Conservation (phyloP, 805 yeast genomes). For the Metschnikowia similis region DNA sequence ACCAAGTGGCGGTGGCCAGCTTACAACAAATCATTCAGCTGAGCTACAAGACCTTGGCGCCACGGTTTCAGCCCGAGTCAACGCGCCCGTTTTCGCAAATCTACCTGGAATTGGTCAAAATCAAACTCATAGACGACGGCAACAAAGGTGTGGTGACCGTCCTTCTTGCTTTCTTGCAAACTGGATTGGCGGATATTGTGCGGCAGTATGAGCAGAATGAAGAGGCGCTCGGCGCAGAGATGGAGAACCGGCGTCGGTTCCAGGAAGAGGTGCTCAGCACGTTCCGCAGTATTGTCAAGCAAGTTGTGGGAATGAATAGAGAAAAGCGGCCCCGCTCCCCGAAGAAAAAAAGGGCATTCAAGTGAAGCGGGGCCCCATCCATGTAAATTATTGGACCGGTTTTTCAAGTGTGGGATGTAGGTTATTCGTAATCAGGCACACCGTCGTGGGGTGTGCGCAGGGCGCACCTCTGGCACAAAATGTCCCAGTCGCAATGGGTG, state of each 20-base stretch:
- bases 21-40: slow-evolving; percentile 8
- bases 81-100: slow-evolving; percentile 10
- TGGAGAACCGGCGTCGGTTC: slow-evolving; percentile 11
- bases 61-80: slow-evolving; percentile 11
- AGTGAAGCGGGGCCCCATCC: background rate
- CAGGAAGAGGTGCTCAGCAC: slow-evolving; percentile 14
- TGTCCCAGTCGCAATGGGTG: slow-evolving; percentile 1
- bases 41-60: slow-evolving; percentile 10
- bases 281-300: slow-evolving; percentile 8
- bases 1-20: slow-evolving; percentile 7
- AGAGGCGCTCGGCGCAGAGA: slow-evolving; percentile 9
- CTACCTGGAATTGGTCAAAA: slow-evolving; percentile 6
- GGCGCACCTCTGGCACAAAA: background rate
- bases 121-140: slow-evolving; percentile 2
- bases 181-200: slow-evolving; percentile 8
- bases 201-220: slow-evolving; percentile 10
- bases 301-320: slow-evolving; percentile 8
- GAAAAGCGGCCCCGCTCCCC: slow-evolving; percentile 3
- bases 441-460: background rate
- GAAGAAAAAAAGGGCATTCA: background rate
- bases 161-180: slow-evolving; percentile 9
- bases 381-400: background rate
- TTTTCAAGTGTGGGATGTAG: background rate
- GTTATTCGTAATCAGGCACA: background rate
- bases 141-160: slow-evolving; percentile 4